phyloP scores from a whole-genome alignment of 441 rosid species.

The Lagerstroemia fauriei region DNA sequence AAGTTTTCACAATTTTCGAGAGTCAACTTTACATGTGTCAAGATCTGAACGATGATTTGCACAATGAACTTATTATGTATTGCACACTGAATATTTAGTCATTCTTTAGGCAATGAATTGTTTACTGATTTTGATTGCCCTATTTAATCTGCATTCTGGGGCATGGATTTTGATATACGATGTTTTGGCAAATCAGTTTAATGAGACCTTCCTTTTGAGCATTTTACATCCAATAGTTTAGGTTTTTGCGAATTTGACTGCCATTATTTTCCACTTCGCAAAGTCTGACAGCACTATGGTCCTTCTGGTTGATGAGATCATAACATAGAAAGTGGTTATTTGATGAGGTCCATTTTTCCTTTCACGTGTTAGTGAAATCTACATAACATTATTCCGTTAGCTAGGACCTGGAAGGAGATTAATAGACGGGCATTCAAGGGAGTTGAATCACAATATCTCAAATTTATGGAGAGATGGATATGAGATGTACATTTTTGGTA shows the following conservation, averaged over 20 bases:
- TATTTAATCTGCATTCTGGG: background rate
- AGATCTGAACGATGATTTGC: too few species aligned
- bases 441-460: too few species aligned
- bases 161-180: background rate
- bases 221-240: background rate
- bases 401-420: background rate
- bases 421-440: too few species aligned
- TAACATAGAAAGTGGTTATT: background rate
- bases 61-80: too few species aligned
- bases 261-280: background rate
- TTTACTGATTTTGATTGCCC: background rate
- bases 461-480: too few species aligned
- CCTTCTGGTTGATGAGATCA: background rate
- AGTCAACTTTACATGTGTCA: too few species aligned
- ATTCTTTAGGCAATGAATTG: background rate
- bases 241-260: background rate
- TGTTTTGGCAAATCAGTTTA: background rate
- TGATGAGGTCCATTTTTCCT: background rate
- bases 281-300: background rate
- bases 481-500: too few species aligned
- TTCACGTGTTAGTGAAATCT: background rate
- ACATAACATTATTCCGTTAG: background rate
- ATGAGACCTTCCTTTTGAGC: background rate
- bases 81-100: too few species aligned
- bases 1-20: too few species aligned